phyloP scores from a whole-genome alignment of 2,329 filamentous ascomycete species.

The Phaeophleospora eucalypticola region DNA sequence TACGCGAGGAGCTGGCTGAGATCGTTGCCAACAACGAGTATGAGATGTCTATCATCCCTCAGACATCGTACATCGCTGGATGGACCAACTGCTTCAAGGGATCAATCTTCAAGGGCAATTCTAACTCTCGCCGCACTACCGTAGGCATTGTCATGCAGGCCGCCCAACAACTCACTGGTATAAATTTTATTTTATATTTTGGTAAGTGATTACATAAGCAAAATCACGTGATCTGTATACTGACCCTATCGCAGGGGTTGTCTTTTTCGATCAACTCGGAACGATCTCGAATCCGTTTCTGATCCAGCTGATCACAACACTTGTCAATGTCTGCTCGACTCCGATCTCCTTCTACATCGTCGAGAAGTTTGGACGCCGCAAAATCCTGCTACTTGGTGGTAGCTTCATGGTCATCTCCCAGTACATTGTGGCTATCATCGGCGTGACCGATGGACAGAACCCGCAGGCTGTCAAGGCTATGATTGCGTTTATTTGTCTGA shows the following conservation, averaged over 20 bases:
- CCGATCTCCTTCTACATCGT: constrained; percentile 57
- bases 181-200: constrained; percentile 58
- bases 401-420: constrained; percentile 62
- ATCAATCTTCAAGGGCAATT: constrained; percentile 73
- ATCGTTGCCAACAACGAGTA: constrained; percentile 86
- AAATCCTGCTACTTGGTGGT: constrained; percentile 67
- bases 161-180: constrained; percentile 17
- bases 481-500: constrained; percentile 24
- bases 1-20: constrained; percentile 66
- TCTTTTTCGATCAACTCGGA: no score
- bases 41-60: constrained; percentile 62
- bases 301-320: constrained; percentile 39
- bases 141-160: constrained; percentile 32
- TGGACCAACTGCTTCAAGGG: constrained; percentile 67
- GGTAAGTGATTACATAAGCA: constrained; percentile 67
- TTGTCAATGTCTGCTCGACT: constrained; percentile 71
- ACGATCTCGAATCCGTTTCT: constrained; percentile 45
- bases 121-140: constrained; percentile 58
- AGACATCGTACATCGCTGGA: constrained; percentile 59
- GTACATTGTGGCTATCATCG: constrained; percentile 48
- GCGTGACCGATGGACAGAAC: constrained; percentile 22
- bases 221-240: constrained; percentile 53
- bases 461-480: constrained; percentile 17
- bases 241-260: no score
- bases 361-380: constrained; percentile 70